Base-by-base conservation (phyloP, 306 rosid genomes). In the Ochetophila trinervis region DNA sequence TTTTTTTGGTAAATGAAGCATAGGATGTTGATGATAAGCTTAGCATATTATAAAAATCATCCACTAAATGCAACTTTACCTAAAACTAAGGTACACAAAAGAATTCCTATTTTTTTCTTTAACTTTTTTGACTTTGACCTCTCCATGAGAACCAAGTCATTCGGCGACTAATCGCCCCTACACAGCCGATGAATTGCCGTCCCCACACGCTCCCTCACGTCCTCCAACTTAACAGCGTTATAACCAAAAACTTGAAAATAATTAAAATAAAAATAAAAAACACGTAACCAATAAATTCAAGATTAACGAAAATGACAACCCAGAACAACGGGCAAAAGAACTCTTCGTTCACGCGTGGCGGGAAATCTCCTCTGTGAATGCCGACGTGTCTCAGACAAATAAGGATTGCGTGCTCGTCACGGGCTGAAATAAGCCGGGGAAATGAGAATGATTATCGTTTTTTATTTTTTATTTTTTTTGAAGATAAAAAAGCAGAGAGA, bases 41-140 rank as follows among this genome's bases (percentile, higher is more conserved):
- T 19, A 49, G 7, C n/a, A 49, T 3, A 49, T 4, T 49, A 49
- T 15, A 8, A 12, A 49, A 49, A 15, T 49, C 53, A 49, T 49
- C 21, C 53, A 14, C 44, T 34, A 49, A 27, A 34, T 42, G 63
- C 56, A 71, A 71, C 49, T 35, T 57, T 34, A 72, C 21, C 76
- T 16, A 63, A 54, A 47, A 16, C 53, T 15, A 49, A 10, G n/a
- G 3, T 16, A 10, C 15, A 14, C 6, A 11, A 14, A 1, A 2
- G n/a, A 6, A 49, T 14, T 15, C 21, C 20, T 16, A 14, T 49
- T 56, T 2, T 13, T n/a, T 17, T 10, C n/a, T n/a, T 56, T 32
- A 1, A 6, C 57, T 22, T n/a, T 10, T 17, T 40, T 53, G 57
- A 53, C 57, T 44, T 40, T 51, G 69, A 65, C 59, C 48, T 24